phyloP scores from a whole-genome alignment of 192 early-diverging fungal species.

The Rhizoclosmatium globosum region DNA sequence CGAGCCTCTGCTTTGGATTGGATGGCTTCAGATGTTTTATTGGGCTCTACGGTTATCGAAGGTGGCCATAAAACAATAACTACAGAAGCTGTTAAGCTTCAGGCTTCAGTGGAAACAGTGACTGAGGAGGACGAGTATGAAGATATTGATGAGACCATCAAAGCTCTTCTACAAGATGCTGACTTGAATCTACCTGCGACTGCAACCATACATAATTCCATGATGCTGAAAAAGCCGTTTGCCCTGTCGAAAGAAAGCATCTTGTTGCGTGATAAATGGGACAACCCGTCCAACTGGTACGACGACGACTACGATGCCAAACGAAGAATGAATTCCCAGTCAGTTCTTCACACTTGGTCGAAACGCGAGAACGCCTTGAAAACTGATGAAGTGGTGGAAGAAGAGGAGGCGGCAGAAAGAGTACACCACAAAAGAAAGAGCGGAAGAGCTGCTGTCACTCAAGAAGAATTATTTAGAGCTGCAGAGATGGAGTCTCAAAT shows the following conservation, averaged over 20 bases:
- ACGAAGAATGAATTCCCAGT: constrained; percentile 14
- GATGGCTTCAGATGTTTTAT: constrained; percentile 13
- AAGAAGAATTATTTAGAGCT: background rate
- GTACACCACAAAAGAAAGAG: background rate
- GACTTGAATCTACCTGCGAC: constrained; percentile 11
- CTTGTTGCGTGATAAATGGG: constrained; percentile 34
- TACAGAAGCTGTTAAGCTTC: background rate
- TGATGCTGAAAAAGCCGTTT: background rate
- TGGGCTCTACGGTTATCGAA: background rate
- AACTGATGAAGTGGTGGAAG: background rate
- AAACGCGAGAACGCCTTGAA: constrained; percentile 17
- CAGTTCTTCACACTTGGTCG: background rate
- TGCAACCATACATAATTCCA: constrained; percentile 17
- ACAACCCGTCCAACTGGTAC: constrained; percentile 24
- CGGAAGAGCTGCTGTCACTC: constrained; percentile 1
- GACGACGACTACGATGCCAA: constrained; percentile 13
- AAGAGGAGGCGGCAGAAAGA: background rate
- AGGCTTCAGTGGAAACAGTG: background rate
- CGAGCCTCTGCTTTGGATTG: constrained; percentile 2
- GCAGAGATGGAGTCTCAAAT: background rate
- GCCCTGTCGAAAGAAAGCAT: constrained; percentile 20
- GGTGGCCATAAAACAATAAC: background rate
- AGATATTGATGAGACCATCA: background rate
- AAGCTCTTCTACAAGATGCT: constrained; percentile 15
- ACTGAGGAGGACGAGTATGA: constrained; percentile 4